Conservation (phyloP, 139 green algal genomes). For the Chlamydomonas incerta region DNA sequence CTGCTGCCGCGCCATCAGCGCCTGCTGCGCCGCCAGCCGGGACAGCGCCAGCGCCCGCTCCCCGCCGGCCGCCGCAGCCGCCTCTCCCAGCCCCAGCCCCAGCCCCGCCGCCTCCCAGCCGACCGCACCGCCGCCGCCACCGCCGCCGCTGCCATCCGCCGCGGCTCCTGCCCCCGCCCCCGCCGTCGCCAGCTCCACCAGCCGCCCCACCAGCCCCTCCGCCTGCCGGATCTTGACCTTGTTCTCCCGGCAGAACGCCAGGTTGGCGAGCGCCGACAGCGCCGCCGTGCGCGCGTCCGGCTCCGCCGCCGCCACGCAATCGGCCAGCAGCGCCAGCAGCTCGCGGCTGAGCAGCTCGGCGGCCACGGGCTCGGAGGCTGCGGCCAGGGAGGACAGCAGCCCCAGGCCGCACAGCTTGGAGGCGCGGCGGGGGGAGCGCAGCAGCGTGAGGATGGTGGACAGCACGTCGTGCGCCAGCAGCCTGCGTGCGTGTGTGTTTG, state of each 20-base stretch:
- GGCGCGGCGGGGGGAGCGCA: constrained; percentile 37
- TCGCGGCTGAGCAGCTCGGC: constrained; percentile 52
- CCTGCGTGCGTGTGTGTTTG: no score
- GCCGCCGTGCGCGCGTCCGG: constrained; percentile 31
- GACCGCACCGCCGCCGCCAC: background rate
- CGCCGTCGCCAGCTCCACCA: constrained; percentile 57
- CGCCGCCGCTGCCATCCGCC: background rate
- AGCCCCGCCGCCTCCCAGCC: no score
- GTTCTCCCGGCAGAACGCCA: constrained; percentile 72
- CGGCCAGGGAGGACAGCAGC: constrained; percentile 53
- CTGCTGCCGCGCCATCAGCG: background rate
- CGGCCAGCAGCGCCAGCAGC: constrained; percentile 55
- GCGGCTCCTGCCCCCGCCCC: background rate
- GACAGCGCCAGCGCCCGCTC: no score
- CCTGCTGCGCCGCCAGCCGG: background rate
- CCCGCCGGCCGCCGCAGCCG: no score
- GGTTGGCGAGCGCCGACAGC: constrained; percentile 74
- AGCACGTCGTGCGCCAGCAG: constrained; percentile 62
- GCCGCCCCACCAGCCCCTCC: constrained; percentile 56
- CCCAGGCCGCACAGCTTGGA: constrained; percentile 63
- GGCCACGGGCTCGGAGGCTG: constrained; percentile 35
- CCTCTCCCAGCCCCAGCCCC: background rate
- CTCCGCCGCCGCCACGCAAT: constrained; percentile 31
- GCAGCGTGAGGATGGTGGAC: constrained; percentile 55
- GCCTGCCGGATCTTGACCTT: constrained; percentile 45